Conservation (phyloP, 768 basidiomycete genomes). For the Pulveroboletus sp. region DNA sequence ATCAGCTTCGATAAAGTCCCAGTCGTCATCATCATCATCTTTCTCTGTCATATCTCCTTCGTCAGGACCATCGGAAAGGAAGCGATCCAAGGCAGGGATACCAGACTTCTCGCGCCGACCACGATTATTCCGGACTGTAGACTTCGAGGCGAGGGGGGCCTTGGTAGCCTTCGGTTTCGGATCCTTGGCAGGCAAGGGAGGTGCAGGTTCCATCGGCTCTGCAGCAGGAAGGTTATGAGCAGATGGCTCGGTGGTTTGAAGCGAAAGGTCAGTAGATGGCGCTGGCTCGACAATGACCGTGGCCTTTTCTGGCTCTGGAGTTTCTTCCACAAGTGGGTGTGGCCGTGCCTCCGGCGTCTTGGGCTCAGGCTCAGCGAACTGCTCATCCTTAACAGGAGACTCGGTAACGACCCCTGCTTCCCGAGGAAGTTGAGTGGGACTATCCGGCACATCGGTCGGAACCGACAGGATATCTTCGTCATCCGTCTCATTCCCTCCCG, state of each 20-base stretch:
- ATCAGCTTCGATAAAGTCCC: slow-evolving; percentile 85
- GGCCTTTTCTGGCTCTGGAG: slow-evolving; percentile 13
- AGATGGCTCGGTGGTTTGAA: slow-evolving; percentile 11
- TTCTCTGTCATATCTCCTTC: slow-evolving; percentile 39
- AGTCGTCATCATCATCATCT: slow-evolving; percentile 78
- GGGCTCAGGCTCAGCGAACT: slow-evolving; percentile 51
- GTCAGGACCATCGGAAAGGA: slow-evolving; percentile 51
- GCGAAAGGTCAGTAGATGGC: slow-evolving; percentile 11
- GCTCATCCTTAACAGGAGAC: slow-evolving; percentile 29
- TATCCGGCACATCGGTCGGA: slow-evolving; percentile 16
- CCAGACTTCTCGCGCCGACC: slow-evolving; percentile 77
- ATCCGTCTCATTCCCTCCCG: slow-evolving; percentile 31
- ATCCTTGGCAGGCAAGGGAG: slow-evolving; percentile 31
- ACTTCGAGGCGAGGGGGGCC: slow-evolving; percentile 9
- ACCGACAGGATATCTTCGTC: slow-evolving; percentile 35
- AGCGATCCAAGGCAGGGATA: slow-evolving; percentile 72
- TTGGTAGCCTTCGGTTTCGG: slow-evolving; percentile 26
- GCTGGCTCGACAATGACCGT: slow-evolving; percentile 12
- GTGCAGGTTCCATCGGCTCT: slow-evolving; percentile 20
- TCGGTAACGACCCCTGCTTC: slow-evolving; percentile 35
- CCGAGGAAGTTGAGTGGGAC: slow-evolving; percentile 21
- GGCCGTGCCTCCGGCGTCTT: slow-evolving; percentile 72
- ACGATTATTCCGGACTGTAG: slow-evolving; percentile 30
- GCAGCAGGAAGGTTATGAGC: not conserved
- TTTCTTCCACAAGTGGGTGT: slow-evolving; percentile 30